Evolutionary conservation across 371 early-diverging fungal genomes (phyloP).

Genomic region (Nosema granulosis): DNA sequence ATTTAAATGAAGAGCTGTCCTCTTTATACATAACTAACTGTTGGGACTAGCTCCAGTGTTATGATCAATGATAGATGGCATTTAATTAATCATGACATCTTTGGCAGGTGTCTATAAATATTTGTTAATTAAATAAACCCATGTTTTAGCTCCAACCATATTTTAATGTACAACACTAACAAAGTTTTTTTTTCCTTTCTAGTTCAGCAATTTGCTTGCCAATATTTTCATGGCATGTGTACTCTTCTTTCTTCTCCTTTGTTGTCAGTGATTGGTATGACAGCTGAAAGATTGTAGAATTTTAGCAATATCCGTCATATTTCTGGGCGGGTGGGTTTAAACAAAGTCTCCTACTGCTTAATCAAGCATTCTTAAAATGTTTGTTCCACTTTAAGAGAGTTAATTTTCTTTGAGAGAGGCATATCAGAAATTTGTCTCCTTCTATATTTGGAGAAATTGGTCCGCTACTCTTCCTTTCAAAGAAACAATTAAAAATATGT

Average conservation of each 20-base stretch:
- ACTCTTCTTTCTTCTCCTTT: not conserved
- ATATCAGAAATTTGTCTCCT: not conserved
- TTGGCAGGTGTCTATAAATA: too few species aligned
- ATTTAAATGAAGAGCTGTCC: not conserved
- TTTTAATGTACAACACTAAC: too few species aligned
- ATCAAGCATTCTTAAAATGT: not conserved
- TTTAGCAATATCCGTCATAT: constrained; percentile 5
- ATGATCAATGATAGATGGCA: not conserved
- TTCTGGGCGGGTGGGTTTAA: not conserved
- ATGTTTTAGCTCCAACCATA: too few species aligned
- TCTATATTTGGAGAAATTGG: not conserved
- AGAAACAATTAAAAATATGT: not conserved
- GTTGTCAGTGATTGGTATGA: not conserved
- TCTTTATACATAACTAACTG: not conserved
- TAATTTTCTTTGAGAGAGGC: not conserved
- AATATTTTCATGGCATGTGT: not conserved
- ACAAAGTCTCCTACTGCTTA: not conserved
- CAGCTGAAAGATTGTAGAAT: not conserved
- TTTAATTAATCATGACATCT: too few species aligned
- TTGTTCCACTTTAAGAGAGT: not conserved
- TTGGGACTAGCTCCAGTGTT: not conserved
- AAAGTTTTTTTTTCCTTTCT: not conserved
- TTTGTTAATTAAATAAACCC: too few species aligned
- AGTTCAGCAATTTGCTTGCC: not conserved
- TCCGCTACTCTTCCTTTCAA: not conserved